Evolutionary conservation across 805 yeast genomes (phyloP), one percentile per base, ranked within the genome.

Genomic region (Nakazawaea ishiwadae): DNA sequence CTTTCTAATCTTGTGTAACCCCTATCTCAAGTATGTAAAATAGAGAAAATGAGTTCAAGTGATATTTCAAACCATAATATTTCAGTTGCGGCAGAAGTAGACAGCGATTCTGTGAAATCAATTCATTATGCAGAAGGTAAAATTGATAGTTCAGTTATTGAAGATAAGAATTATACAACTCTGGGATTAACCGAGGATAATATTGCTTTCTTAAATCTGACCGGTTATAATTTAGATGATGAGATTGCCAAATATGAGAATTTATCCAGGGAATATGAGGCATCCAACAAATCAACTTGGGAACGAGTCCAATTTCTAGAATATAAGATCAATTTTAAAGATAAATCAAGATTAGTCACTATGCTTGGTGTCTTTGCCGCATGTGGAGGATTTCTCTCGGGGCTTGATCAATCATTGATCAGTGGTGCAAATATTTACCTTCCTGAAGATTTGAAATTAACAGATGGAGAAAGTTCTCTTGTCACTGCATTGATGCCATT

Each of bases 341-440:
- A 71, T 49, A 71, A 69, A 44, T 60, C 54, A 28, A 51, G 69
- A 51, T 71, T 75, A 69, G 73, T 71, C 18, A 54, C 56, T 42
- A 60, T 73, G 49, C 59, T 79, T 36, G 84, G 81, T 14, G 54
- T 54, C 10, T 78, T 79, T 50, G 81, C 84, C 5, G 71, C 83
- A 6, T 69, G 74, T 46, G 84, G 81, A 19, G 87, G 87, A 37
- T 55, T 79, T 44, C 69, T 80, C 37, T 76, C 84, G 10, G 86
- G 86, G 48, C 59, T 79, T 34, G 87, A 80, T 59, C 86, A 80
- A 64, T 76, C 84, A n/a, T 67, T 79, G 34, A 80, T 80, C 46
- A 69, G 78, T 21, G 86, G 85, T 54, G 86, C 86, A 3, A 63
- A 69, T 28, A 63, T 75, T 40, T 73, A 75, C 18, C 69, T 79